These are phyloP conservation scores for Saksenaea vasiformis DNA, from an alignment of 371 early-diverging fungal genomes.

Conservation along the genomic window DNA sequence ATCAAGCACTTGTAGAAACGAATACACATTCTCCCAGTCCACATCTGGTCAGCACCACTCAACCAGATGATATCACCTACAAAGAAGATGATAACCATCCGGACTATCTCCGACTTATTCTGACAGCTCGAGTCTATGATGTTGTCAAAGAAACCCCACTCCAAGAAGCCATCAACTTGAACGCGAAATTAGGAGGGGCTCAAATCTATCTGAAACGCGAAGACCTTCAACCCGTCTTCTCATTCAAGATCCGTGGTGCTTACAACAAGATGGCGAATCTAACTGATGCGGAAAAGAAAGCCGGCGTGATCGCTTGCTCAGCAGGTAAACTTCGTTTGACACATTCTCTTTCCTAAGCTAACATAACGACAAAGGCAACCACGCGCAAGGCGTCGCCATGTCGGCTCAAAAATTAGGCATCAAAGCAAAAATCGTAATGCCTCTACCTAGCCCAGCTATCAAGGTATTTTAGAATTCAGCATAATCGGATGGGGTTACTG, in stretches of 20 bases:
- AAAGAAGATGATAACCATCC: slow-evolving; percentile 30
- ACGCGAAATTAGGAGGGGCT: slow-evolving; percentile 60
- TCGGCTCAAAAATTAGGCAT: slow-evolving; percentile 91
- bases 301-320: slow-evolving; percentile 94
- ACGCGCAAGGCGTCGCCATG: slow-evolving; percentile 94
- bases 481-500: not conserved
- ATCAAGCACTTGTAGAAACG: slow-evolving; percentile 29
- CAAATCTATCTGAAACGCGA: slow-evolving; percentile 89
- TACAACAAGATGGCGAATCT: slow-evolving; percentile 90
- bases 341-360: slow-evolving; percentile 32
- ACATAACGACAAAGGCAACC: slow-evolving; percentile 65
- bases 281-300: slow-evolving; percentile 70
- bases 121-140: slow-evolving; percentile 90
- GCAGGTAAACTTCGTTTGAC: slow-evolving; percentile 59
- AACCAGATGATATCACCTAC: not conserved
- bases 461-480: slow-evolving; percentile 26
- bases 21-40: slow-evolving; percentile 21
- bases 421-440: slow-evolving; percentile 97
- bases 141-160: slow-evolving; percentile 92
- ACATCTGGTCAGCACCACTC: slow-evolving; percentile 18
- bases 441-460: slow-evolving; percentile 66
- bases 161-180: slow-evolving; percentile 79
- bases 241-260: slow-evolving; percentile 97
- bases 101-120: slow-evolving; percentile 89
- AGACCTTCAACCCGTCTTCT: slow-evolving; percentile 95